A percentile compares a stretch with the other conserved stretches of the same genome.
These are phyloP conservation scores for Cyberlindnera petersonii DNA, from an alignment of 805 yeast species.

Conservation along the genomic window DNA sequence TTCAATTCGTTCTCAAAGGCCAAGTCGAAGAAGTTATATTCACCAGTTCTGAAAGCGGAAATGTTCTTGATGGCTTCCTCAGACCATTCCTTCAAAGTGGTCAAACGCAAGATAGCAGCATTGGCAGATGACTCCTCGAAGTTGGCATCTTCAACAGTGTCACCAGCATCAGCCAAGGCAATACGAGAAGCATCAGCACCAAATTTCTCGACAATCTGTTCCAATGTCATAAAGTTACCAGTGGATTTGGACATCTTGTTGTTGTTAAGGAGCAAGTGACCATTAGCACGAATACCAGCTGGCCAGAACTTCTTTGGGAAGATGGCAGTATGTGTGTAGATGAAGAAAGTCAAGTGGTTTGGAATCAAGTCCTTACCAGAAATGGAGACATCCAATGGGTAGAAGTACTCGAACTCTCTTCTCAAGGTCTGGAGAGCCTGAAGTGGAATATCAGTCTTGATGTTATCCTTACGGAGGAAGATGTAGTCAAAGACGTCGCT, in stretches of 20 bases:
- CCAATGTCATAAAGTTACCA: conserved; percentile 92
- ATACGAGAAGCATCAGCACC: conserved; percentile 98
- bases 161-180: conserved; percentile 98
- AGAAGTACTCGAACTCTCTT: conserved; percentile 94
- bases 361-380: conserved; percentile 98
- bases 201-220: conserved; percentile 77
- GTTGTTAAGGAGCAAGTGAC: conserved; percentile 91
- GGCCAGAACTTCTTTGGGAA: conserved; percentile 95
- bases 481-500: conserved; percentile 91
- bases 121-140: conserved; percentile 95
- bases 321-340: conserved; percentile 87
- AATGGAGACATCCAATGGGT: conserved; percentile 87
- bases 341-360: conserved; percentile 93
- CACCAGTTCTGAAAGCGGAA: conserved; percentile 52
- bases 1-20: conserved; percentile 96
- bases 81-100: conserved; percentile 92
- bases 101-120: conserved; percentile 92
- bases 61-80: conserved; percentile 62
- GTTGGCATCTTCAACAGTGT: conserved; percentile 94
- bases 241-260: conserved; percentile 98
- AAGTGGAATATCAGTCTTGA: conserved; percentile 55
- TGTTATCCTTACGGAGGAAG: conserved; percentile 64
- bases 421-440: conserved; percentile 69
- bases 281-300: conserved; percentile 87
- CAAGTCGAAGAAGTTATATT: conserved; percentile 64